Percentiles rank a stretch among this genome's conserved stretches.
These are phyloP conservation scores for Chaetomiaceae sp. DNA, from an alignment of 2,329 filamentous ascomycete species.

Conservation along the genomic window DNA sequence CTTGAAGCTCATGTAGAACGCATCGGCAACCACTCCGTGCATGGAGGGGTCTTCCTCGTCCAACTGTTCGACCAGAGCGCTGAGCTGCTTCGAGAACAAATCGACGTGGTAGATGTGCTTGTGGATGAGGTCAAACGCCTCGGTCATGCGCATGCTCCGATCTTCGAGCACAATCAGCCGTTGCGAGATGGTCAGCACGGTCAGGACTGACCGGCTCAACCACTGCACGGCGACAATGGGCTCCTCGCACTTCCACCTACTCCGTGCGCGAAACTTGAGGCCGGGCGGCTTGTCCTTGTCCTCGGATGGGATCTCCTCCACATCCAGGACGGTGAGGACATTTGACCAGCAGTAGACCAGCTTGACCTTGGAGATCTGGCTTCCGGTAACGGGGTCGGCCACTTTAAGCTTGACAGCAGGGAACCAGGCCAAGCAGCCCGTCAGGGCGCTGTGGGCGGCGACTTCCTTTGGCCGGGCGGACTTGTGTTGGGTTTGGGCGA, in stretches of 20 bases:
- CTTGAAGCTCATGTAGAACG: conserved; percentile 96
- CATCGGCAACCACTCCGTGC: conserved; percentile 95
- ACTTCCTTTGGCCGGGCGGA: conserved; percentile 87
- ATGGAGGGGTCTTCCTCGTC: conserved; percentile 84
- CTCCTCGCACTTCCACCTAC: conserved; percentile 89
- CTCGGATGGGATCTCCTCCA: conserved; percentile 65
- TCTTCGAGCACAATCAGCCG: conserved; percentile 91
- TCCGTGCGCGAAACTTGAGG: conserved; percentile 76
- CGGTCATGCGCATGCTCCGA: conserved; percentile 80
- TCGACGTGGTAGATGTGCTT: conserved; percentile 91
- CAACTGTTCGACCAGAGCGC: conserved; percentile 77
- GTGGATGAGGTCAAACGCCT: conserved; percentile 86
- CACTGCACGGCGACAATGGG: conserved; percentile 95
- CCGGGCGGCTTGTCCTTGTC: conserved; percentile 73
- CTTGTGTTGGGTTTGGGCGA: conserved; percentile 96
- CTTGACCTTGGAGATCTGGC: conserved; percentile 73
- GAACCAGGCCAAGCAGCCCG: conserved; percentile 94
- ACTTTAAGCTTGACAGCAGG: conserved; percentile 89
- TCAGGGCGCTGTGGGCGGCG: conserved; percentile 83
- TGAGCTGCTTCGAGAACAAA: conserved; percentile 82
- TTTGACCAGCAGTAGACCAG: conserved; percentile 99
- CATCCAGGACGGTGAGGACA: conserved; percentile 86
- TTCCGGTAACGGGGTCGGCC: conserved; percentile 61
- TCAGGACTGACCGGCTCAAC: conserved; percentile 89
- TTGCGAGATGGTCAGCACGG: conserved; percentile 90